Base-by-base conservation (phyloP, 2,329 filamentous ascomycete genomes). In the Corynespora cassiicola region DNA sequence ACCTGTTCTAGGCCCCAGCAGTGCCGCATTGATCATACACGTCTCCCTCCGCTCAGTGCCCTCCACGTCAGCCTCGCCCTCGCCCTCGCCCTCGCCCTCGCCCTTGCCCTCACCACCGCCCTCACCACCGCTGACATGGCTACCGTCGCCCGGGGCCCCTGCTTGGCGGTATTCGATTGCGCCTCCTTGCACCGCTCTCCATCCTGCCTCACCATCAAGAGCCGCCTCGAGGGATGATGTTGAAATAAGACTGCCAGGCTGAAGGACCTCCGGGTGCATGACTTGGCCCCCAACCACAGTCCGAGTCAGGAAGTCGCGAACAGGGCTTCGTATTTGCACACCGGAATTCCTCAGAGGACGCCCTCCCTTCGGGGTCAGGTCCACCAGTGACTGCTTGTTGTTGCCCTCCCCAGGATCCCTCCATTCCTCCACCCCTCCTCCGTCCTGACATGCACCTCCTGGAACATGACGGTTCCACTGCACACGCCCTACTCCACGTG, bases 21-120 rank as follows among this genome's bases (percentile, higher is more conserved):
- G 84, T 14, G 88, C 84, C 18, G 87, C 87, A 69, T 95, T 95
- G 52, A 94, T 79, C 36, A 95, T 72, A 60, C 84, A 91, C 1
- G 88, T 94, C 71, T 92, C 86, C 43, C 62, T 72, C 52, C 81
- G 75, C 29, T 74, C 69, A 47, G 38, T 52, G n/a, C n/a, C n/a
- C n/a, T n/a, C n/a, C n/a, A n/a, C n/a, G n/a, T n/a, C n/a, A n/a
- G n/a, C n/a, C n/a, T n/a, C n/a, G n/a, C n/a, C n/a, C n/a, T n/a
- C n/a, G n/a, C 58, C 22, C 8, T 24, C 7, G 22, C 22, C 22
- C 7, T 24, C 7, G 22, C 22, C 7, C 22, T 24, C 22, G 22
- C 22, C 22, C 32, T 21, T 52, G 30, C 51, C 46, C 20, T 36
- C 43, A 24, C n/a, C 32, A 25, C 25, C 24, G 28, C 31, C 43